A percentile compares a stretch with the other conserved stretches of the same genome.
These are phyloP conservation scores for Ophiognomonia clavigignenti-juglandacearum DNA, from an alignment of 2,329 filamentous ascomycete genomes.

Conservation along the genomic window DNA sequence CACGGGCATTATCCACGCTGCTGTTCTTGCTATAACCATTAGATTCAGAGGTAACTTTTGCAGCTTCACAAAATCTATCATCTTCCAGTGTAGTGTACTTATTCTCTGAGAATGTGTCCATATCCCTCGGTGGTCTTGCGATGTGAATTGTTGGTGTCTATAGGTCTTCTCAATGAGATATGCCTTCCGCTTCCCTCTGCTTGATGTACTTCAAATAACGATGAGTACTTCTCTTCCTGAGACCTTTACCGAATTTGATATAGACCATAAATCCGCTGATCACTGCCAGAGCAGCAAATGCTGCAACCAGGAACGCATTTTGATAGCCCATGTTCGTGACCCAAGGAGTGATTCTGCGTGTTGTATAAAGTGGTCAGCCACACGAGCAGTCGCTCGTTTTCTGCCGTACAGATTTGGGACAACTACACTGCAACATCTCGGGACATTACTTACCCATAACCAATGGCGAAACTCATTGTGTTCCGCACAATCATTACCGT, in stretches of 20 bases:
- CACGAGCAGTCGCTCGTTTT: too few relatives aligned
- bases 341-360: not conserved
- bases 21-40: too few relatives aligned
- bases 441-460: constrained; percentile 23
- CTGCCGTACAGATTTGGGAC: too few relatives aligned
- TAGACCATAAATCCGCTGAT: not conserved
- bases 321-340: not conserved
- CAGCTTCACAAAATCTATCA: too few relatives aligned
- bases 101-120: too few relatives aligned
- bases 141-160: not conserved
- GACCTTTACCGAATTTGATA: not conserved
- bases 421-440: too few relatives aligned
- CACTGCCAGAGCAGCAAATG: not conserved
- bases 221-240: not conserved
- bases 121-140: too few relatives aligned
- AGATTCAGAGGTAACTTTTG: too few relatives aligned
- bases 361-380: not conserved
- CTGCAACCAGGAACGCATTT: not conserved
- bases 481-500: constrained; percentile 31
- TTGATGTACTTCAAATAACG: not conserved
- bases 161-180: constrained; percentile 1
- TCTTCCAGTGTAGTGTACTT: too few relatives aligned
- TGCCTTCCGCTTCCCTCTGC: not conserved
- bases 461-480: constrained; percentile 33
- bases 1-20: too few relatives aligned